A percentile compares a stretch with the other conserved stretches of the same genome.
These are phyloP conservation scores for Syncephalastrum racemosum DNA, from an alignment of 371 early-diverging fungal species.

Conservation along the genomic window DNA sequence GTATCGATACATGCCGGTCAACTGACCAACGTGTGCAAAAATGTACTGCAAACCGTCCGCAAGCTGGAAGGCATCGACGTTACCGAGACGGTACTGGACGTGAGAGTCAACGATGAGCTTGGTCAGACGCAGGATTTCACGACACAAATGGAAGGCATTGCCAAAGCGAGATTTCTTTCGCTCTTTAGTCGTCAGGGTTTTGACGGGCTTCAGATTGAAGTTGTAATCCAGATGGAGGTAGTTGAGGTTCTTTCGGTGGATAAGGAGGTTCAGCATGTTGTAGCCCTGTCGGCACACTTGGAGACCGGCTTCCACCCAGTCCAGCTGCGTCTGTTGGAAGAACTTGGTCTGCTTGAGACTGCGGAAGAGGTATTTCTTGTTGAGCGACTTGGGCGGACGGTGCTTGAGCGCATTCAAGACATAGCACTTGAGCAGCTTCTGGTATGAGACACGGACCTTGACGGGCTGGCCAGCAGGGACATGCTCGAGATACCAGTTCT, in stretches of 20 bases:
- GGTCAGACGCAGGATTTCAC: slow-evolving; percentile 98
- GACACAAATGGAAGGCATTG: slow-evolving; percentile 92
- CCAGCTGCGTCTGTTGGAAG: slow-evolving; percentile 96
- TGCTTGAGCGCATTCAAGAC: slow-evolving; percentile 89
- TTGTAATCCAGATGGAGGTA: slow-evolving; percentile 98
- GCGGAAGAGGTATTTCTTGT: slow-evolving; percentile 92
- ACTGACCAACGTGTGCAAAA: slow-evolving; percentile 98
- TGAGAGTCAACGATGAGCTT: slow-evolving; percentile 97
- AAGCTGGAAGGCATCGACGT: slow-evolving; percentile 96
- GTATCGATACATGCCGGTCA: slow-evolving; percentile 99
- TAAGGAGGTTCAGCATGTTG: slow-evolving; percentile 97
- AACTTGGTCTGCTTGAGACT: slow-evolving; percentile 96
- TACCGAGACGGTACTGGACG: slow-evolving; percentile 96
- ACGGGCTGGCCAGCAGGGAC: slow-evolving; percentile 92
- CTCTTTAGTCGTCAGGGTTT: slow-evolving; percentile 99
- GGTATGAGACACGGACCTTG: slow-evolving; percentile 97
- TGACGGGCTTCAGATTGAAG: slow-evolving; percentile 97
- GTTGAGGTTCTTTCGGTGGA: slow-evolving; percentile 97
- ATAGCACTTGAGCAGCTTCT: slow-evolving; percentile 91
- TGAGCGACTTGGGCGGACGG: slow-evolving; percentile 85
- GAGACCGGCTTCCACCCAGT: slow-evolving; percentile 99
- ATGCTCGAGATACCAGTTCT: slow-evolving; percentile 97
- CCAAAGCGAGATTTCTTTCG: slow-evolving; percentile 99
- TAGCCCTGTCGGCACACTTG: slow-evolving; percentile 98
- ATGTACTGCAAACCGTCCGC: slow-evolving; percentile 98